Percentiles rank a stretch among this genome's conserved stretches.
Evolutionary conservation across 805 yeast genomes (phyloP).

Genomic region (Kockiozyma suomiensis): DNA sequence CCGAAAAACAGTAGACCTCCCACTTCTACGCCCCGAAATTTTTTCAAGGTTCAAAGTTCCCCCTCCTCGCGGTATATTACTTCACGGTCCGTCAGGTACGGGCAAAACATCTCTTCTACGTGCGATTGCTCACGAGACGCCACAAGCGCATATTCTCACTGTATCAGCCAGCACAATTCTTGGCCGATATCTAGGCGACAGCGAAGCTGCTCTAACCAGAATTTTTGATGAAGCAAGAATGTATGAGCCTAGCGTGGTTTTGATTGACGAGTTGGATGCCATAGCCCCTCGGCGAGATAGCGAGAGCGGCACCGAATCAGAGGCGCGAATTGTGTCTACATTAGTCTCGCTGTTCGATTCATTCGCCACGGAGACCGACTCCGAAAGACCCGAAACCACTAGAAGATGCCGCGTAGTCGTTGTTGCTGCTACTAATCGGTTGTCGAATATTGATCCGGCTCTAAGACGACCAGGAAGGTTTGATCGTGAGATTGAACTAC

Average conservation of each 20-base stretch:
- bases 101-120: constrained; percentile 89
- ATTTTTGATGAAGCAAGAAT: constrained; percentile 81
- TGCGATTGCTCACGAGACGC: constrained; percentile 72
- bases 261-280: constrained; percentile 93
- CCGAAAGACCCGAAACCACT: constrained; percentile 34
- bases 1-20: constrained; percentile 71
- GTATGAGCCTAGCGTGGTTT: constrained; percentile 84
- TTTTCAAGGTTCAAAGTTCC: constrained; percentile 83
- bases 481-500: constrained; percentile 86
- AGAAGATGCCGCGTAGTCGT: constrained; percentile 66
- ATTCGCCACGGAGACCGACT: constrained; percentile 40
- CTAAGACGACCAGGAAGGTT: constrained; percentile 85
- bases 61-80: constrained; percentile 90
- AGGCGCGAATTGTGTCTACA: constrained; percentile 87
- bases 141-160: constrained; percentile 75
- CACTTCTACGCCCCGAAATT: constrained; percentile 73
- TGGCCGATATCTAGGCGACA: constrained; percentile 91
- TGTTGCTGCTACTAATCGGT: constrained; percentile 73
- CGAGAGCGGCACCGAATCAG: constrained; percentile 77
- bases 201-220: constrained; percentile 81
- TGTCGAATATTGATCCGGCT: constrained; percentile 69
- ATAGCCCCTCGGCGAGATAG: constrained; percentile 80
- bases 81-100: constrained; percentile 97
- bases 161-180: constrained; percentile 91
- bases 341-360: constrained; percentile 74